phyloP scores from a whole-genome alignment of 306 rosid species.

The Cicer cuneatum region DNA sequence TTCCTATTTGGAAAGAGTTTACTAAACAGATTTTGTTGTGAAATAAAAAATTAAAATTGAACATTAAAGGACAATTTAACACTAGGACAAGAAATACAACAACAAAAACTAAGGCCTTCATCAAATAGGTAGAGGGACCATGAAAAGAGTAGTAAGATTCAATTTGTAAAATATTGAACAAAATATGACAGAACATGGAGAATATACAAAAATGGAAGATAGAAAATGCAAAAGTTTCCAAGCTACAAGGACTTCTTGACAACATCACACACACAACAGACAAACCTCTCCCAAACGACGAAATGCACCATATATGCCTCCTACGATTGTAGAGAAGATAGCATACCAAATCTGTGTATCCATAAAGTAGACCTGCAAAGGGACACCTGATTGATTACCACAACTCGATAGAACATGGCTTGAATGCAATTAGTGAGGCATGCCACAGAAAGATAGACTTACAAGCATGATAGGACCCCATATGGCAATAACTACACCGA shows the following conservation, averaged over 20 bases:
- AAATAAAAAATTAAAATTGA: constrained; percentile 17
- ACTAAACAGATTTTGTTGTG: constrained; percentile 7
- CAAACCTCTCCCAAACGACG: constrained; percentile 97
- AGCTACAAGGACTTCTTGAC: constrained; percentile 21
- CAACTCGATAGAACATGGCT: constrained; percentile 28
- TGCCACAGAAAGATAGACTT: constrained; percentile 49
- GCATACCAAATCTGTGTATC: constrained; percentile 99
- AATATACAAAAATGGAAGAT: constrained; percentile 7
- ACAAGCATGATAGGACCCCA: constrained; percentile 97
- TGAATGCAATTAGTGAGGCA: constrained; percentile 33
- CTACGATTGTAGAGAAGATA: constrained; percentile 85
- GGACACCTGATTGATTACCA: constrained; percentile 13
- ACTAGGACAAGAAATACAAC: constrained; percentile 5
- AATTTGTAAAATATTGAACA: constrained; percentile 9
- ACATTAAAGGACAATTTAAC: constrained; percentile 13
- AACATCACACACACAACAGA: constrained; percentile 39
- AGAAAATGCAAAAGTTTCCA: constrained; percentile 10
- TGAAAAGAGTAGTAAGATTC: constrained; percentile 7
- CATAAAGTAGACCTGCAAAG: constrained; percentile 92
- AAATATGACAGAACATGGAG: neutral
- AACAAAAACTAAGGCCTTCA: neutral
- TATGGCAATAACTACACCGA: constrained; percentile 84
- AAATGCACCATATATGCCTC: constrained; percentile 97
- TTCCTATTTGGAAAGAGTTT: constrained; percentile 7
- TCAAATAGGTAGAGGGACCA: neutral